Base-by-base conservation (phyloP, 2,329 filamentous ascomycete species). In the Cladophialophora yegresii region DNA sequence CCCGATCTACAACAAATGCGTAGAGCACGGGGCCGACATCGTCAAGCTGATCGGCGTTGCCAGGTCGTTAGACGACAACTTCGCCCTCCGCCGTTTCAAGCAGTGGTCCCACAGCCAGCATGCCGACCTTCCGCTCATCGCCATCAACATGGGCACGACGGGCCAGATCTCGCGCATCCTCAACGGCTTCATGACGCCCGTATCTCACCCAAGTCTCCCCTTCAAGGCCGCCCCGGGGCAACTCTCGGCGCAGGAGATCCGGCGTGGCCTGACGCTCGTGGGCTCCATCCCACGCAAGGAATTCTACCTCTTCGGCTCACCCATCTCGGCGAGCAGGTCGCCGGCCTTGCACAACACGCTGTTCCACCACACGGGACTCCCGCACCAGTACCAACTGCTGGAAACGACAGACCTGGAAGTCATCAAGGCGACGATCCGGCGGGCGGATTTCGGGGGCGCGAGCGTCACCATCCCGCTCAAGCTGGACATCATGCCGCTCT, bases 391-490 rank as follows among this genome's bases (percentile, higher is more conserved):
- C 77, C 80, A 81, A 7, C 81, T 86, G 7, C 80, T 89, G 40
- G 95, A 98, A 79, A 96, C 93, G 0, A 85, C 87, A 68, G 78
- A 83, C 32, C 85, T 81, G 9, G 76, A 80, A 54, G 79, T 89
- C 40, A 80, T 96, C 3, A 80, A 81, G 69, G 79, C 85, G 2
- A 78, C 91, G 56, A 88, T 99, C 64, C 85, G 84, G 7, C 79
- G 86, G 0, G 80, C 88, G 0, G 83, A 89, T 70, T 99, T 99
- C 74, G 95, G 95, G 7, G 95, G 95, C 63, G 93, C 91, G 2
- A 97, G 92, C 2, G 92, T 99, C 53, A 99, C 95, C 0, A 98
- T 99, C 57, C 95, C 95, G 0, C 82, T 99, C 61, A 99, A 99
- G 79, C 81, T 95, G 32, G 91, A 96, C 71, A 87, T 98, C 63